Evolutionary conservation across 2,329 filamentous ascomycete genomes (phyloP).

Genomic region (Aspergillus sp.): DNA sequence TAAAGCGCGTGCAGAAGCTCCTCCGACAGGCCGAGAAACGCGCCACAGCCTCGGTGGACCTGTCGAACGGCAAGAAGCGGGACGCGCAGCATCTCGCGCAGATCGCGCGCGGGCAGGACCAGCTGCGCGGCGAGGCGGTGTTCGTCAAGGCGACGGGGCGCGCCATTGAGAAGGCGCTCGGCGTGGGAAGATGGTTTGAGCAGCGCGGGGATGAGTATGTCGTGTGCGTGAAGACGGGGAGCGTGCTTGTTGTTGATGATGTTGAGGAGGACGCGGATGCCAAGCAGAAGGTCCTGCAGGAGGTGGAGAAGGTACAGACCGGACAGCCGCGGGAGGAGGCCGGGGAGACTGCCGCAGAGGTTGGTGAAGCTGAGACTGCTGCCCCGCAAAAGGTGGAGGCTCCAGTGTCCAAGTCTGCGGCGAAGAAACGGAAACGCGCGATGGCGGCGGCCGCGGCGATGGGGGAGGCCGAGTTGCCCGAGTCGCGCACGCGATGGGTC

Average conservation of each 20-base stretch:
- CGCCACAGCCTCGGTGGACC: conserved; percentile 42
- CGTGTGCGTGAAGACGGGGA: conserved; percentile 56
- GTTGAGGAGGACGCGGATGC: conserved; percentile 45
- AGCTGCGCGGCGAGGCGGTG: conserved; percentile 48
- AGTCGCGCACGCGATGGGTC: conserved; percentile 46
- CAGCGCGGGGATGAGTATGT: conserved; percentile 48
- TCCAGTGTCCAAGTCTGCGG: conserved; percentile 16
- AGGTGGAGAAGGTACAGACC: conserved; percentile 22
- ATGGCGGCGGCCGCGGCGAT: conserved; percentile 20
- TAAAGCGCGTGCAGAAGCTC: conserved; percentile 60
- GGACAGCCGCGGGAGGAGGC: conserved; percentile 14
- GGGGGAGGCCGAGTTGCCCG: conserved; percentile 40
- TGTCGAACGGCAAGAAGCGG: conserved; percentile 30
- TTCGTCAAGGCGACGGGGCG: conserved; percentile 60
- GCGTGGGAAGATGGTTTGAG: conserved; percentile 57
- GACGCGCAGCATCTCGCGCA: conserved; percentile 32
- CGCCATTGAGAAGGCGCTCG: conserved; percentile 58
- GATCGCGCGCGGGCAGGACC: conserved; percentile 33
- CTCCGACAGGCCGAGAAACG: conserved; percentile 55
- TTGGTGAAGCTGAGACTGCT: conserved; percentile 14
- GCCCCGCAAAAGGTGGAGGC: no score
- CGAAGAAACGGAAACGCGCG: conserved; percentile 31
- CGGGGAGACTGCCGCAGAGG: conserved; percentile 13
- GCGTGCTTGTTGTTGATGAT: conserved; percentile 60
- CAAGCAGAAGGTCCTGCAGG: conserved; percentile 24